These are phyloP conservation scores for Spinacia oleracea DNA, from an alignment of 179 eudicot species.

Conservation along the genomic window DNA sequence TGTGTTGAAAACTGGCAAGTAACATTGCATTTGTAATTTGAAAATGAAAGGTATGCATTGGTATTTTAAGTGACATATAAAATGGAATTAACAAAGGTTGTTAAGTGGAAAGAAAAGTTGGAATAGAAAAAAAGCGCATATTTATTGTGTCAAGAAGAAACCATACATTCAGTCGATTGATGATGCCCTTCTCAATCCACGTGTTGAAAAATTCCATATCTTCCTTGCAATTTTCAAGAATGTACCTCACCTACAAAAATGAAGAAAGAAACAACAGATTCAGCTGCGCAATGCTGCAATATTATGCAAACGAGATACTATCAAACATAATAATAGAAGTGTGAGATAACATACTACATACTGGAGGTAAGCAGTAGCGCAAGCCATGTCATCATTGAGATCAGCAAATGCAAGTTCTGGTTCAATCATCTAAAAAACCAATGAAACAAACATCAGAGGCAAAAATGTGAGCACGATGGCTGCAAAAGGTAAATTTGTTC, in stretches of 20 bases:
- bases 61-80: not conserved
- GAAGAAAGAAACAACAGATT: slow-evolving; percentile 16
- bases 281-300: slow-evolving; percentile 1
- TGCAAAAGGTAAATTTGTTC: not conserved
- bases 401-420: slow-evolving; percentile 98
- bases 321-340: slow-evolving; percentile 31
- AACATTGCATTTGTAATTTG: not conserved
- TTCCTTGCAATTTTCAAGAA: slow-evolving; percentile 94
- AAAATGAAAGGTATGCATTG: not conserved
- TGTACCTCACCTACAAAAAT: slow-evolving; percentile 64
- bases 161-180: slow-evolving; percentile 71
- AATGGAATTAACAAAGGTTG: not conserved
- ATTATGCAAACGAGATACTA: slow-evolving; percentile 13
- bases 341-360: slow-evolving; percentile 93
- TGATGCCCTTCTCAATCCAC: slow-evolving; percentile 97
- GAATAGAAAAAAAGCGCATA: slow-evolving; percentile 8
- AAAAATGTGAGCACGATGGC: slow-evolving; percentile 2
- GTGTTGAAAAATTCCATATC: slow-evolving; percentile 96
- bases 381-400: slow-evolving; percentile 97
- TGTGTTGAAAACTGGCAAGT: not conserved
- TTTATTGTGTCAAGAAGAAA: slow-evolving; percentile 2
- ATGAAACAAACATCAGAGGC: slow-evolving; percentile 15
- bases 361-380: slow-evolving; percentile 99
- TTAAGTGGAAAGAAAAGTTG: not conserved
- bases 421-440: slow-evolving; percentile 76